Evolutionary conservation across 1,284 basidiomycete species (phyloP), one percentile per base, ranked within the genome.

Genomic region (Singerocomus inundabilis): DNA sequence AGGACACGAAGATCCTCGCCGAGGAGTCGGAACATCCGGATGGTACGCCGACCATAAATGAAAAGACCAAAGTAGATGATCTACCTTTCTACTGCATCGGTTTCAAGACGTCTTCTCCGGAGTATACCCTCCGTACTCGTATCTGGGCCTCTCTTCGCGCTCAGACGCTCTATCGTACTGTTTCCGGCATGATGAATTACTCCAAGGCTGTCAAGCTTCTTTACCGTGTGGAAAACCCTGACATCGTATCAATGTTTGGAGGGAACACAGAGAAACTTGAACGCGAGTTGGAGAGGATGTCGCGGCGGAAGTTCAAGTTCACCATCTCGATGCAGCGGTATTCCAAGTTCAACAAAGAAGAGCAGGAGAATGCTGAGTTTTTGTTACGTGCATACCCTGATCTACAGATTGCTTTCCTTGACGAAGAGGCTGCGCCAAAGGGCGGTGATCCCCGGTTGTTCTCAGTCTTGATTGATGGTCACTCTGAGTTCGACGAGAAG

Each of bases 161-260:
- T 11, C 97, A 99, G 74, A 99, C 97, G 0, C 81, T 99, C 31
- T 99, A 99, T 73, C 90, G 97, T 57, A 99, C 97, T 13, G 94
- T 99, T n/a, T 99, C 97, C n/a, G 97, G 97, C 50, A 98, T 99
- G 89, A 99, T 99, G 97, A 99, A 99, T 78, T 99, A 99, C 75
- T 91, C 91, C 62, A 99, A 99, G 77, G 96, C 96, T 16, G 97
- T 99, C 84, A 99, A 99, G 74, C 81, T 99, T 29, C 82, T 99
- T 30, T 99, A 99, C 73, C 93, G 96, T 52, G 96, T 99, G 55
- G 96, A 99, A 74, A 99, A 98, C 72, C 97, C 97, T n/a, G 93
- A 97, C 69, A 89, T 98, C 47, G 96, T 99, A 1, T 93, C 98
- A 71, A 82, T 87, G 50, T 98, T 98, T 71, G 93, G 91, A 44